A percentile compares a stretch with the other conserved stretches of the same genome.
These are phyloP conservation scores for Penicillium diatomitis DNA, from an alignment of 495 filamentous ascomycete genomes.

Conservation along the genomic window DNA sequence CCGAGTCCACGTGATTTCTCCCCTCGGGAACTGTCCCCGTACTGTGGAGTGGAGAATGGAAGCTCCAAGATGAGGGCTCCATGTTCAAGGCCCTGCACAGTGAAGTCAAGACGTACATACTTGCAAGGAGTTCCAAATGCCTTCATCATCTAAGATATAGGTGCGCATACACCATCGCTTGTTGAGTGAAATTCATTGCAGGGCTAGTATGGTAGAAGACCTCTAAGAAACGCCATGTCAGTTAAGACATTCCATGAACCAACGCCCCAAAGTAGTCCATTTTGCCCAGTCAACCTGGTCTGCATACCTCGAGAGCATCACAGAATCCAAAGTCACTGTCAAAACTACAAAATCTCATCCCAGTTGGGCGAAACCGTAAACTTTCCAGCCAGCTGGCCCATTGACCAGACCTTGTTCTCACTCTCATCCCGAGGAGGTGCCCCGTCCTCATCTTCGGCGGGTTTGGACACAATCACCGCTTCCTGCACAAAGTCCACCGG, in stretches of 20 bases:
- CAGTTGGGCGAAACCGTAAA: constrained; percentile 43
- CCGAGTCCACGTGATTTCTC: no score
- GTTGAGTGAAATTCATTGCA: no score
- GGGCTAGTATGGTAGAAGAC: no score
- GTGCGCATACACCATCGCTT: no score
- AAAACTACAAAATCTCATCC: constrained; percentile 33
- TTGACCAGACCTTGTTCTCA: constrained; percentile 35
- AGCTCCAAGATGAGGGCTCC: no score
- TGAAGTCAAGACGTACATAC: no score
- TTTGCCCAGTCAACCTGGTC: not conserved
- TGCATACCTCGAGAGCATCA: not conserved
- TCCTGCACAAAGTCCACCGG: constrained; percentile 39
- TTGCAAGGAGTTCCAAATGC: no score
- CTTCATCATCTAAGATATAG: no score
- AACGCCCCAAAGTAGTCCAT: not conserved
- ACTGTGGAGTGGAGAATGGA: no score
- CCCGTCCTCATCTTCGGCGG: constrained; percentile 9
- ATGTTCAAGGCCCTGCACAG: no score
- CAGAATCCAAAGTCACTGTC: not conserved
- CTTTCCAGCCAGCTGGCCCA: constrained; percentile 43
- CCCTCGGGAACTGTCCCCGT: no score
- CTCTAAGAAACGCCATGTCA: not conserved
- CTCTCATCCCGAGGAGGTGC: constrained; percentile 18
- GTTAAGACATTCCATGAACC: not conserved
- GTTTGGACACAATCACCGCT: constrained; percentile 32